A percentile compares a stretch with the other conserved stretches of the same genome.
These are phyloP conservation scores for Eimeria necatrix DNA, from an alignment of 169 alveolate species.

Conservation along the genomic window DNA sequence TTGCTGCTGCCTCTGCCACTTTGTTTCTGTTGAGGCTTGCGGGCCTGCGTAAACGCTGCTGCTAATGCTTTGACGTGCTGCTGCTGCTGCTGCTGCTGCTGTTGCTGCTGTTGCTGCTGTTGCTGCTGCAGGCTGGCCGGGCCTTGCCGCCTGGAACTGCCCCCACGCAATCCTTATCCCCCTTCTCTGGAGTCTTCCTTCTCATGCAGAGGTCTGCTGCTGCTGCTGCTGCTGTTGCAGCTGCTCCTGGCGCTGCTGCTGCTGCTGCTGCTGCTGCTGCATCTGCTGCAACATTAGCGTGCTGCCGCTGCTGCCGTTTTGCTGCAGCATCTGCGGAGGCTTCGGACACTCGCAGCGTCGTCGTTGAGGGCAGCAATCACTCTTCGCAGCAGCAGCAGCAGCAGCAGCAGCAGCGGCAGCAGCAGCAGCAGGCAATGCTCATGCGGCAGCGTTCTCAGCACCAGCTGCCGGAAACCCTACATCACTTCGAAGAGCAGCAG, in stretches of 20 bases:
- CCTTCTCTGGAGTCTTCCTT: not conserved
- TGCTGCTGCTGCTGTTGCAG: no score
- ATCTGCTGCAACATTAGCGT: no score
- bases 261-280: no score
- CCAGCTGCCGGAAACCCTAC: not conserved
- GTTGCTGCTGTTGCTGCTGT: no score
- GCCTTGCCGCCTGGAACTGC: not conserved
- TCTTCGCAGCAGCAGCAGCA: conserved; percentile 1
- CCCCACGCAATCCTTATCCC: not conserved
- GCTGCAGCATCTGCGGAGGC: not conserved
- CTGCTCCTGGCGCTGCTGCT: no score
- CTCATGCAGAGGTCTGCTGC: not conserved
- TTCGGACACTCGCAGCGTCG: not conserved
- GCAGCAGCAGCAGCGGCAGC: no score
- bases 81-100: not conserved
- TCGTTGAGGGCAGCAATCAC: not conserved
- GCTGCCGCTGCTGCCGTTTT: not conserved
- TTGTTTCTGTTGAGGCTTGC: no score
- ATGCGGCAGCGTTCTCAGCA: conserved; percentile 7
- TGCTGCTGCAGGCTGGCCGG: not conserved
- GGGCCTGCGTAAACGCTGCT: not conserved
- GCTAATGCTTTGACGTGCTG: not conserved
- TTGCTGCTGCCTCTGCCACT: not conserved
- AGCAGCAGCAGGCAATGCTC: conserved; percentile 1
- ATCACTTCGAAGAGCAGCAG: not conserved